phyloP scores from a whole-genome alignment of 768 basidiomycete species.

The Boletus reticuloceps region DNA sequence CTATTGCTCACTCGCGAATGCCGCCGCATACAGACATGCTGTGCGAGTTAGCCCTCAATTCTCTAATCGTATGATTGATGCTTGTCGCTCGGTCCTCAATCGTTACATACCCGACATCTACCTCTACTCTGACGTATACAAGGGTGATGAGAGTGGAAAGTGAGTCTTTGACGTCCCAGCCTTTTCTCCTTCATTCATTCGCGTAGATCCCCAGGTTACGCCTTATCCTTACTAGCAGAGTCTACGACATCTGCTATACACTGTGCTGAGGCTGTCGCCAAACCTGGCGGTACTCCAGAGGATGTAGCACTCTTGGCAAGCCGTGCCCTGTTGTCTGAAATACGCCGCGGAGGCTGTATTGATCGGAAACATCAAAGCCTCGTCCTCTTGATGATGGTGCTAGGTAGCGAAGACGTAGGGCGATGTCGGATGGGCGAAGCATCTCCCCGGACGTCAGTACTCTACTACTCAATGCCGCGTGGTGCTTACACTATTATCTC shows the following conservation, averaged over 20 bases:
- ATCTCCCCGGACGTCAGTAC: slow-evolving; percentile 73
- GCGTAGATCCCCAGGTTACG: slow-evolving; percentile 91
- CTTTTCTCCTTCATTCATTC: background rate
- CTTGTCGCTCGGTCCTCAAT: slow-evolving; percentile 88
- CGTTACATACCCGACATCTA: slow-evolving; percentile 98
- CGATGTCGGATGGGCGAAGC: slow-evolving; percentile 84
- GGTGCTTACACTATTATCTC: slow-evolving; percentile 3
- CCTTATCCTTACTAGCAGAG: slow-evolving; percentile 84
- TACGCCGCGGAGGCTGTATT: slow-evolving; percentile 82
- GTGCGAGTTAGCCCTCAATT: slow-evolving; percentile 97
- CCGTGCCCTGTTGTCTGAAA: slow-evolving; percentile 72
- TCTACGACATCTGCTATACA: slow-evolving; percentile 89
- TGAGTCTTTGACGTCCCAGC: slow-evolving; percentile 38
- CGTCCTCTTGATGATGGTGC: slow-evolving; percentile 84
- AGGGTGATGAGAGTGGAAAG: slow-evolving; percentile 97
- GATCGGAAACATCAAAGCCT: slow-evolving; percentile 87
- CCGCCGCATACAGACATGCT: slow-evolving; percentile 64
- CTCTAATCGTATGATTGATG: slow-evolving; percentile 96
- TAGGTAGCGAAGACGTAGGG: slow-evolving; percentile 98
- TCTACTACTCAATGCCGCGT: background rate
- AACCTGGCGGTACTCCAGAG: slow-evolving; percentile 84
- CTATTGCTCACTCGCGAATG: background rate
- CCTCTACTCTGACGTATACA: slow-evolving; percentile 97
- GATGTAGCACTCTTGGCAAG: slow-evolving; percentile 86
- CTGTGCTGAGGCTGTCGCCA: slow-evolving; percentile 82